phyloP scores from a whole-genome alignment of 257 asterid genomes.

The Scutellaria galericulata region DNA sequence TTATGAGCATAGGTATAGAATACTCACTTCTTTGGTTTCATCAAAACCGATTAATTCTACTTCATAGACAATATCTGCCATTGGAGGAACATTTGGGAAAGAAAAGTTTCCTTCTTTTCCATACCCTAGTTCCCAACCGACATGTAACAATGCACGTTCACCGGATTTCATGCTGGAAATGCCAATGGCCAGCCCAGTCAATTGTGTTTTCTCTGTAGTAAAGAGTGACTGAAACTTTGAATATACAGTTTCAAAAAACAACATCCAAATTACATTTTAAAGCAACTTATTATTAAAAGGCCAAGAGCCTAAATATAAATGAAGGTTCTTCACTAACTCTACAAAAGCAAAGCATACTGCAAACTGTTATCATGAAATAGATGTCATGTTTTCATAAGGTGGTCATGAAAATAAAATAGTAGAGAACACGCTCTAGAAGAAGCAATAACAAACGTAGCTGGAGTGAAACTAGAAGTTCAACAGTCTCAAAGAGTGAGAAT shows the following conservation, averaged over 20 bases:
- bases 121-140: constrained; percentile 93
- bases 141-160: constrained; percentile 78
- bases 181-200: constrained; percentile 91
- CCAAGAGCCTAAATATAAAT: constrained; percentile 14
- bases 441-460: background rate
- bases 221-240: constrained; percentile 30
- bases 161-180: constrained; percentile 87
- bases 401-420: constrained; percentile 9
- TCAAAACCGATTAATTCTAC: constrained; percentile 97
- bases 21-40: constrained; percentile 89
- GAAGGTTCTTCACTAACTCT: background rate
- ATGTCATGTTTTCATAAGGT: constrained; percentile 19
- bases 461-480: constrained; percentile 14
- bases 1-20: constrained; percentile 24
- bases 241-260: constrained; percentile 29
- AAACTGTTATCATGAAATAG: constrained; percentile 7
- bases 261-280: background rate
- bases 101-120: constrained; percentile 98
- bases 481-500: background rate
- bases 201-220: constrained; percentile 81
- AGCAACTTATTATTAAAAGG: constrained; percentile 15
- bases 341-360: constrained; percentile 4
- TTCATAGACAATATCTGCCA: constrained; percentile 83
- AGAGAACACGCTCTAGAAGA: background rate
- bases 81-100: constrained; percentile 94